Conservation (phyloP, 805 yeast species). For the Starmerella vaccinii region DNA sequence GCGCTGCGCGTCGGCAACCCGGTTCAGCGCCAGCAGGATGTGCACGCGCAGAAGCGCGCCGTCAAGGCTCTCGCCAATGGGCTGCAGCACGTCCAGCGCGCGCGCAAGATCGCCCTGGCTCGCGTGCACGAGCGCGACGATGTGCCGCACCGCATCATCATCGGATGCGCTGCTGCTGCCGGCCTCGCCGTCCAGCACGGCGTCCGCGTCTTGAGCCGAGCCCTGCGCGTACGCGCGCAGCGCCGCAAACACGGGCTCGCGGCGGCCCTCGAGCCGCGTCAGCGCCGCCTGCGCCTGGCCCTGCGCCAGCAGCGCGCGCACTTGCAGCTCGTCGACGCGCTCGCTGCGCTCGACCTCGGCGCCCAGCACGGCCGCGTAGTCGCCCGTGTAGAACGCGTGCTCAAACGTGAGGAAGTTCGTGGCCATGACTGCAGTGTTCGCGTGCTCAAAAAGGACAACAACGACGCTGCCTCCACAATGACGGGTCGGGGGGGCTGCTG, state of each 20-base stretch:
- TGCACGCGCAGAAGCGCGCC: conserved; percentile 33
- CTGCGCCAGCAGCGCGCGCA: conserved; percentile 33
- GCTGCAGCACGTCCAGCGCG: conserved; percentile 35
- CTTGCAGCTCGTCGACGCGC: conserved; percentile 30
- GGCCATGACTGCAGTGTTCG: conserved; percentile 11
- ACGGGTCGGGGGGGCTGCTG: too few species aligned
- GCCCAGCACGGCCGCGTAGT: conserved; percentile 30
- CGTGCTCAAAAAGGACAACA: conserved; percentile 5
- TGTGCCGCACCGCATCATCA: conserved; percentile 31
- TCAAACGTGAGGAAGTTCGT: conserved; percentile 31
- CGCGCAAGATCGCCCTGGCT: conserved; percentile 35
- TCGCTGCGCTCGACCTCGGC: conserved; percentile 24
- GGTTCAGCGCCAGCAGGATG: conserved; percentile 35
- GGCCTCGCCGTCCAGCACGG: conserved; percentile 19
- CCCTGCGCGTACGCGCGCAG: conserved; percentile 27
- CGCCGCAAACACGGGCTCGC: conserved; percentile 25
- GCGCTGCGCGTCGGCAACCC: conserved; percentile 39
- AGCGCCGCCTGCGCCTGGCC: conserved; percentile 30
- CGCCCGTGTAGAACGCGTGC: conserved; percentile 36
- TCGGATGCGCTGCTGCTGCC: too few species aligned
- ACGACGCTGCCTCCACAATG: conserved; percentile 8
- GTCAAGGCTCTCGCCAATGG: conserved; percentile 35
- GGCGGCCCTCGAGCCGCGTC: conserved; percentile 22
- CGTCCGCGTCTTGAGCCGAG: conserved; percentile 22
- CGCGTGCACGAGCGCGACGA: conserved; percentile 38